Evolutionary conservation across 805 yeast species (phyloP).

Genomic region (Candida sithepensis): DNA sequence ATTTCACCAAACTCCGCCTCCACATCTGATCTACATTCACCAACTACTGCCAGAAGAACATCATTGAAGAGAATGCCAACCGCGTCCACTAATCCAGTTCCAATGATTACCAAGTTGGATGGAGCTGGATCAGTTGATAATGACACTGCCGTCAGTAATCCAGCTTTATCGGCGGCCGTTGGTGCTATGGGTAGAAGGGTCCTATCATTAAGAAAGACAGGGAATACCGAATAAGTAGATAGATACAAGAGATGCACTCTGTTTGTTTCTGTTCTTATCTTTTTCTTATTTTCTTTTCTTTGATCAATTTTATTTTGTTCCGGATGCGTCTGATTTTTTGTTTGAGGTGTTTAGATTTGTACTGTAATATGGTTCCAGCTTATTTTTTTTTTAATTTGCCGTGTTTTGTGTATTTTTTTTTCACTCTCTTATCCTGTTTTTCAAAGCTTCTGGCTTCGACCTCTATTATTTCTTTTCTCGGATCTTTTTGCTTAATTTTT

Average conservation of each 20-base stretch:
- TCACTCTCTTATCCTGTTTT: neutral
- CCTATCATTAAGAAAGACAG: conserved; percentile 21
- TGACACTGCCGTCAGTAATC: conserved; percentile 8
- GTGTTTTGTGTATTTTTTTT: neutral
- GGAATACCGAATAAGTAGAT: conserved; percentile 11
- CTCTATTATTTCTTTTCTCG: too few species aligned
- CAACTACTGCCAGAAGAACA: conserved; percentile 9
- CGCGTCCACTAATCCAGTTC: conserved; percentile 25
- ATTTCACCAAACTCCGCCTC: conserved; percentile 44
- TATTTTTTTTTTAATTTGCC: neutral
- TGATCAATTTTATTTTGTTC: neutral
- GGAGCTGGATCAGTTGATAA: conserved; percentile 1
- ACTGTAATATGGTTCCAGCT: too few species aligned
- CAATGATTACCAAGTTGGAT: conserved; percentile 30
- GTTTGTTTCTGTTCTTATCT: neutral
- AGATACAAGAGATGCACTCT: too few species aligned
- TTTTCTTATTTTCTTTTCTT: neutral
- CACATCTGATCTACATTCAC: conserved; percentile 13
- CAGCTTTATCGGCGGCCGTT: conserved; percentile 14
- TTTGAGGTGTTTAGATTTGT: neutral
- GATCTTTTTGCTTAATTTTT: too few species aligned
- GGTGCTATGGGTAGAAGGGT: conserved; percentile 25
- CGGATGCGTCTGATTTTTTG: neutral
- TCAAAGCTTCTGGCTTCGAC: too few species aligned
- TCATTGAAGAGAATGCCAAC: conserved; percentile 21